Evolutionary conservation across 2,329 filamentous ascomycete genomes (phyloP), one percentile per base, ranked within the genome.

Genomic region (Aspergillus carbonarius): DNA sequence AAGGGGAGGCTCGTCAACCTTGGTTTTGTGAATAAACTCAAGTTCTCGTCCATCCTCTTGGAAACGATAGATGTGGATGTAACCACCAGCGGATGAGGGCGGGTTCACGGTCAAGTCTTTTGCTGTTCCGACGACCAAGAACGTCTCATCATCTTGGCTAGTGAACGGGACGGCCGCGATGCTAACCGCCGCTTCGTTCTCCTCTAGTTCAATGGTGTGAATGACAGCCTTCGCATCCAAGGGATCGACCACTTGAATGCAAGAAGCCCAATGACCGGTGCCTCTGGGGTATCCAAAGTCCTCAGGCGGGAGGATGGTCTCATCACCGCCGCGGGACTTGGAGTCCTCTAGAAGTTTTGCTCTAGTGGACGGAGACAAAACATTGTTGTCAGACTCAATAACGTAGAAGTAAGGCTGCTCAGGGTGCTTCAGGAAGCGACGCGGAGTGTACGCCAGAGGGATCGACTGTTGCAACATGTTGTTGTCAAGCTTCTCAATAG

Each of bases 11-110:
- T 92, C 88, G 65, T 96, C 91, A 6, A 97, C 85, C 69, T 92
- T 92, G 0, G 96, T 99, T 76, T 97, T 97, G 78, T 99, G 95
- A 62, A 97, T 93, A 59, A 98, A 95, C 70, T 97, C 91, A 15
- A 99, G 83, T 68, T 92, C 87, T 56, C 87, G 87, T n/a, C 96
- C 96, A 61, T 92, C 87, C 50, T 96, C 89, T 53, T 89, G 85
- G 74, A 99, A 91, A 42, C 92, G 87, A 75, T 97, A 99, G 25
- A 98, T 90, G 69, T 97, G 91, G 35, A 99, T 90, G 66, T 89
- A 96, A 0, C 93, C 95, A 61, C 87, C 87, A 0, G 84, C 86
- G 65, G 85, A 93, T 53, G 88, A 88, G 52, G 88, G 85, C 9
- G 93, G 92, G 63, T 84, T 91, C 58, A 93, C 83, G 15, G 88